Evolutionary conservation across 768 basidiomycete species (phyloP), one percentile per base, ranked within the genome.

Genomic region (Hypsizygus marmoreus): DNA sequence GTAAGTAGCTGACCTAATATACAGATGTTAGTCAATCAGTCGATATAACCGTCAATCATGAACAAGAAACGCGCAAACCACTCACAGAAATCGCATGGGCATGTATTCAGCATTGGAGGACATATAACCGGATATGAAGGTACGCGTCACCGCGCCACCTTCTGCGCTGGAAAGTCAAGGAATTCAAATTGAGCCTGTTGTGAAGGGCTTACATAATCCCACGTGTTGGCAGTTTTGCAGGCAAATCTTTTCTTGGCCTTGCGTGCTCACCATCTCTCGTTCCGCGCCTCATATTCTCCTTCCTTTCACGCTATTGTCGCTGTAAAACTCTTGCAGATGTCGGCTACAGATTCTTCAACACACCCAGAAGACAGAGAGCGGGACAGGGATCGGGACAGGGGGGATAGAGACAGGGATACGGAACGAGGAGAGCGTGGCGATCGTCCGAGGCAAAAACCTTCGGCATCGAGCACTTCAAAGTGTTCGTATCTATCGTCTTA

Each of bases 191-290:
- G n/a, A n/a, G n/a, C n/a, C n/a, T n/a, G 40, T 31, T 38, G 36
- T 19, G 32, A 19, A 22, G n/a, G 10, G 61, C 49, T 69, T 67
- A 69, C 60, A 45, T 68, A 61, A 68, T 61, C 23, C 53, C 69
- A 69, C 67, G 69, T 70, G 67, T 57, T 50, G 53, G 61, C 62
- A 66, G 65, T 67, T 69, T 67, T 66, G 62, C 66, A 47, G 60
- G 54, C 45, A 45, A 56, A 57, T 63, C 64, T 65, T 66, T 67
- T 67, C 64, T 63, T 62, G 65, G 58, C 42, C 32, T 50, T 51
- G 39, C 47, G 29, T 43, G 23, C 32, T 35, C 31, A 23, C 13
- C 13, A 29, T 13, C 26, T 32, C 43, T 29, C 17, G 16, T 28
- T 41, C 4, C n/a, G 35, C 23, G 41, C 36, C 20, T 6, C 30